Conservation (phyloP, 139 green algal species). For the Tetratostichococcus sp. region DNA sequence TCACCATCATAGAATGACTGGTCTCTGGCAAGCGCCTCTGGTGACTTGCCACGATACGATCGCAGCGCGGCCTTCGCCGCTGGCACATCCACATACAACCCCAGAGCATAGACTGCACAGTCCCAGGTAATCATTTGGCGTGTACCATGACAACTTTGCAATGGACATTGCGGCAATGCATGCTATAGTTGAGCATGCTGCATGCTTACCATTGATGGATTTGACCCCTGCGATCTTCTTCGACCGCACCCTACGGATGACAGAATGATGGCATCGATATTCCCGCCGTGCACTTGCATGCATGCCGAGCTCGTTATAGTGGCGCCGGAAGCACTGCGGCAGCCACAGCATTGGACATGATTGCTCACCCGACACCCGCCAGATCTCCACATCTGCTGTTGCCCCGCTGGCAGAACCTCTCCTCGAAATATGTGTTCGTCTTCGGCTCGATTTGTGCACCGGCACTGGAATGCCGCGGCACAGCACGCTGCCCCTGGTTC, state of each 20-base stretch:
- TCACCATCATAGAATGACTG: constrained; percentile 45
- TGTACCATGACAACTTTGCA: too few species aligned
- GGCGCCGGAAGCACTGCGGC: too few species aligned
- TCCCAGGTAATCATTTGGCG: too few species aligned
- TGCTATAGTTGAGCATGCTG: too few species aligned
- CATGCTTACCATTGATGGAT: constrained; percentile 28
- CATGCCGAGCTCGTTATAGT: too few species aligned
- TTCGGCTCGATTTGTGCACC: constrained; percentile 3
- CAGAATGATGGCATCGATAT: background rate
- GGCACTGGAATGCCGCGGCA: background rate
- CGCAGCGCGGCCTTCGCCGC: constrained; percentile 39
- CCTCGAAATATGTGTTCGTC: constrained; percentile 20
- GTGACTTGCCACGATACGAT: constrained; percentile 18
- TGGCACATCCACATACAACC: constrained; percentile 55
- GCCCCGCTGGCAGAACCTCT: constrained; percentile 14
- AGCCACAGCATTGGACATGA: too few species aligned
- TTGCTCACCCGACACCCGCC: constrained; percentile 17
- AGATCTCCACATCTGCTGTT: constrained; percentile 16
- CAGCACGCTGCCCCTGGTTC: background rate
- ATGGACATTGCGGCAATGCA: too few species aligned
- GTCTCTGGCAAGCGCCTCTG: constrained; percentile 14
- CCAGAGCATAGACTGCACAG: constrained; percentile 60
- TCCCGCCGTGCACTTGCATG: too few species aligned
- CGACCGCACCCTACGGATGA: constrained; percentile 8
- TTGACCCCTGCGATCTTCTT: constrained; percentile 38